These are phyloP conservation scores for Paramecium primaurelia DNA, from an alignment of 73 alveolate species.

Conservation along the genomic window DNA sequence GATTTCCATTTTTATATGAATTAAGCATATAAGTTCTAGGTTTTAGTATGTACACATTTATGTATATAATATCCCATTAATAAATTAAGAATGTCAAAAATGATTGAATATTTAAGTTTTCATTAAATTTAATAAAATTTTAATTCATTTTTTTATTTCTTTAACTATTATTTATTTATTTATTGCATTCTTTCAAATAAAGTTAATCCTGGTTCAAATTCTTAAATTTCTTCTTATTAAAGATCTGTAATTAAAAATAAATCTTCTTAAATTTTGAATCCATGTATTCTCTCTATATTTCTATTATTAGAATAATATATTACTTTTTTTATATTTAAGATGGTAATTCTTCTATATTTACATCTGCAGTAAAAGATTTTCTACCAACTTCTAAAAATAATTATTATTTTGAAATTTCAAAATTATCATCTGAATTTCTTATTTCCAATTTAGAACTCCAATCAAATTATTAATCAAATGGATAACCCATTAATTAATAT, in stretches of 20 bases:
- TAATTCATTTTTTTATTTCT: neutral
- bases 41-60: neutral
- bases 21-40: neutral
- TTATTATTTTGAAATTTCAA: constrained; percentile 5
- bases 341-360: neutral
- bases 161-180: neutral
- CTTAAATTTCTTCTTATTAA: constrained; percentile 4
- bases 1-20: neutral
- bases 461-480: neutral
- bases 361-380: constrained; percentile 43
- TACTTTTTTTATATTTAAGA: neutral
- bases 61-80: neutral
- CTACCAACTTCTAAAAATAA: constrained; percentile 16
- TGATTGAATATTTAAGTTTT: neutral
- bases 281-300: constrained; percentile 4
- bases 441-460: neutral
- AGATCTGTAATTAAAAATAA: neutral
- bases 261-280: neutral
- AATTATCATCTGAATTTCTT: neutral
- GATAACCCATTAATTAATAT: neutral
- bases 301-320: neutral
- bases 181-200: constrained; percentile 15
- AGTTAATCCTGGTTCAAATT: constrained; percentile 2
- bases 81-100: neutral
- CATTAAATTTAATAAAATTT: neutral